A percentile compares a stretch with the other conserved stretches of the same genome.
phyloP scores from a whole-genome alignment of 2,329 filamentous ascomycete species.

The Neoascochyta sp. region DNA sequence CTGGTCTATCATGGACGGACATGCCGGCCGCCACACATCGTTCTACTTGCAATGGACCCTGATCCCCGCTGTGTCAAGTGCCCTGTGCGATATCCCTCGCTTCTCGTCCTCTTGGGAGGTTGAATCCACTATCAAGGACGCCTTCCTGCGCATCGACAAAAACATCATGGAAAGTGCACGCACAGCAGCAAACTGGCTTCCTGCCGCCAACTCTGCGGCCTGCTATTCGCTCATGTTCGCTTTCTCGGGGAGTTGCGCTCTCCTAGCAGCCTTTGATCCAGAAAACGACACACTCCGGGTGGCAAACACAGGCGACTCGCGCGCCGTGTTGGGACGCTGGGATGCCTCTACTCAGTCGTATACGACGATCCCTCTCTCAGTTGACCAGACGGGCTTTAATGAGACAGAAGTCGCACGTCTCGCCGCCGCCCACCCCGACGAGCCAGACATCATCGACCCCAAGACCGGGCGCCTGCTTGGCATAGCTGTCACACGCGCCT shows the following conservation, averaged over 20 bases:
- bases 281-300: conserved; percentile 53
- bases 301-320: conserved; percentile 65
- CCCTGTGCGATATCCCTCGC: conserved; percentile 31
- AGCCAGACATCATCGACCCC: conserved; percentile 53
- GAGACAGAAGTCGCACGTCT: conserved; percentile 55
- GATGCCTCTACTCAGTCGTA: conserved; percentile 46
- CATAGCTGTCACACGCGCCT: conserved; percentile 60
- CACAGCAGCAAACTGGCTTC: conserved; percentile 39
- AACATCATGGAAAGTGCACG: conserved; percentile 48
- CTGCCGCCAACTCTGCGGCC: conserved; percentile 29
- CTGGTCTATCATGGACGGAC: conserved; percentile 51
- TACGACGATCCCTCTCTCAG: conserved; percentile 53
- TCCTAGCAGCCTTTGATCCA: conserved; percentile 61
- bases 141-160: conserved; percentile 57
- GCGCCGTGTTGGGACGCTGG: conserved; percentile 59
- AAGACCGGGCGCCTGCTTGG: conserved; percentile 60
- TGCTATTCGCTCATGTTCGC: conserved; percentile 35
- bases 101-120: conserved; percentile 46
- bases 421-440: conserved; percentile 57
- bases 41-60: conserved; percentile 42
- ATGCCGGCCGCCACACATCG: conserved; percentile 47
- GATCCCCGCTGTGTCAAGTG: conserved; percentile 43
- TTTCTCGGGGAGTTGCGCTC: conserved; percentile 59
- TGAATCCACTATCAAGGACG: conserved; percentile 54
- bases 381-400: conserved; percentile 65